A percentile compares a stretch with the other conserved stretches of the same genome.
phyloP scores from a whole-genome alignment of 2,329 filamentous ascomycete species.

The Xylaria sp. region DNA sequence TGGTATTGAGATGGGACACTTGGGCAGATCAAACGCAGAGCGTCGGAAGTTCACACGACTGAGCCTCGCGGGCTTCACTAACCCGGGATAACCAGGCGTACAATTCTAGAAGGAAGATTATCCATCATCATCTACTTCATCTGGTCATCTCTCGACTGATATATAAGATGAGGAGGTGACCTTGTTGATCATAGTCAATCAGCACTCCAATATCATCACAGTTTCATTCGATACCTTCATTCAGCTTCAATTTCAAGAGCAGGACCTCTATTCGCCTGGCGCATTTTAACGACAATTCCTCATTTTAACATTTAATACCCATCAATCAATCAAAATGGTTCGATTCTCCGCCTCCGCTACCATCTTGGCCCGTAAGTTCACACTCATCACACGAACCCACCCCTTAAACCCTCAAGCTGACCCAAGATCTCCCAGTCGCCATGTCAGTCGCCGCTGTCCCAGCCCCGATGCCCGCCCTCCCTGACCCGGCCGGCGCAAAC shows the following conservation, averaged over 20 bases:
- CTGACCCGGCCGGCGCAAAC: constrained; percentile 38
- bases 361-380: constrained; percentile 42
- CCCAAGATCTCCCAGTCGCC: constrained; percentile 31
- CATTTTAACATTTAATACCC: neutral
- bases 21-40: constrained; percentile 32
- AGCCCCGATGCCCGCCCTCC: constrained; percentile 21
- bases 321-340: constrained; percentile 40
- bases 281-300: neutral
- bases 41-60: constrained; percentile 33
- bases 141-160: neutral
- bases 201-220: constrained; percentile 6
- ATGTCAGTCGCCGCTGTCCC: constrained; percentile 36
- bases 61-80: constrained; percentile 29
- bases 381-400: constrained; percentile 22
- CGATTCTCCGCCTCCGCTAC: constrained; percentile 41
- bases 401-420: constrained; percentile 25
- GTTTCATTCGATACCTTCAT: constrained; percentile 6
- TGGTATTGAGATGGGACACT: constrained; percentile 16
- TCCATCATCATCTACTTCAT: neutral
- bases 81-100: neutral
- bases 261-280: constrained; percentile 12
- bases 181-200: constrained; percentile 2
- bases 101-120: constrained; percentile 1
- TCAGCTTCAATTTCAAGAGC: constrained; percentile 12
- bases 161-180: constrained; percentile 28